phyloP scores from a whole-genome alignment of 2,329 filamentous ascomycete genomes.

The Chaetomium strumarium region DNA sequence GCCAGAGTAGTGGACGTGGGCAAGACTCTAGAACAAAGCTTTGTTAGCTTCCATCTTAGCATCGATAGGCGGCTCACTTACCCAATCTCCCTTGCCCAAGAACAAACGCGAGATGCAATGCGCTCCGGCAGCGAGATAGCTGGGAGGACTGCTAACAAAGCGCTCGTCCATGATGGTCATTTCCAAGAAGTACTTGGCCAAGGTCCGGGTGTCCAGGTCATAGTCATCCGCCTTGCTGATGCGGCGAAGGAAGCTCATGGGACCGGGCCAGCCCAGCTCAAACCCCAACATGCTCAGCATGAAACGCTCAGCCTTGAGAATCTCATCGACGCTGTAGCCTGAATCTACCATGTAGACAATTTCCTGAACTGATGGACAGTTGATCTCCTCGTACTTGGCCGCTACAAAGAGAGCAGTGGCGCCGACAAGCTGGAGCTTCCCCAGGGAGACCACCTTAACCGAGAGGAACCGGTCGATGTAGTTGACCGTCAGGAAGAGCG shows the following conservation, averaged over 20 bases:
- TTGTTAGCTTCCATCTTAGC: constrained; percentile 31
- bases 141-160: constrained; percentile 85
- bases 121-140: constrained; percentile 83
- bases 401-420: constrained; percentile 94
- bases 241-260: constrained; percentile 94
- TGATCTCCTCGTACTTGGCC: constrained; percentile 98
- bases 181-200: constrained; percentile 97
- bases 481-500: constrained; percentile 89
- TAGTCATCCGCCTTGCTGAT: constrained; percentile 99
- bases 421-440: constrained; percentile 91
- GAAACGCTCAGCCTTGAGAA: constrained; percentile 94
- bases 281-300: constrained; percentile 97
- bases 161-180: constrained; percentile 97
- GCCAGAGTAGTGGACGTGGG: constrained; percentile 87
- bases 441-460: constrained; percentile 87
- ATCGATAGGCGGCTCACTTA: constrained; percentile 43
- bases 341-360: constrained; percentile 98
- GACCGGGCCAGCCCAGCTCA: constrained; percentile 95
- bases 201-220: constrained; percentile 86
- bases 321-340: constrained; percentile 83
- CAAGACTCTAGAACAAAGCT: constrained; percentile 53
- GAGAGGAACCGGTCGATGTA: constrained; percentile 96
- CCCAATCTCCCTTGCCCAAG: constrained; percentile 88
- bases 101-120: constrained; percentile 88
- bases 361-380: constrained; percentile 89